phyloP scores from a whole-genome alignment of 2,329 filamentous ascomycete genomes.

The Exophiala aquamarina region DNA sequence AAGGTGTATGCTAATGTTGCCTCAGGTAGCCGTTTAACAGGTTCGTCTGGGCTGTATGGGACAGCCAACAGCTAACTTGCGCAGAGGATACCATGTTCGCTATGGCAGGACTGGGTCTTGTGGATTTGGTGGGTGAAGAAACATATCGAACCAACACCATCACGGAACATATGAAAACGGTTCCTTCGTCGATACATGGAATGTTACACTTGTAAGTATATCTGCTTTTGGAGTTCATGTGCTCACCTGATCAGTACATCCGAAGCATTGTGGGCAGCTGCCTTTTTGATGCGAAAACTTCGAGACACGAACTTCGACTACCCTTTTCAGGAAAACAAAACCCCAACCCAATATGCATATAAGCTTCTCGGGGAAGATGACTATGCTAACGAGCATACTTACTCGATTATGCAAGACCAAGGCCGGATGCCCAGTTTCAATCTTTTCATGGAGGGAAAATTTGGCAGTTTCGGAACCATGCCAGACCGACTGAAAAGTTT shows the following conservation, averaged over 20 bases:
- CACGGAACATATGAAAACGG: conserved; percentile 36
- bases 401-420: conserved; percentile 37
- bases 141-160: conserved; percentile 35
- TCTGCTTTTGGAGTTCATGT: background rate
- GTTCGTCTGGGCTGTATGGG: conserved; percentile 23
- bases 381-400: conserved; percentile 35
- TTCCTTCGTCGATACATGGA: conserved; percentile 38
- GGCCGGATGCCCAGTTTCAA: conserved; percentile 42
- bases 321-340: conserved; percentile 36
- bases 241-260: conserved; percentile 31
- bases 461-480: conserved; percentile 35
- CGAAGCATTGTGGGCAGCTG: conserved; percentile 36
- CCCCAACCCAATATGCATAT: conserved; percentile 37
- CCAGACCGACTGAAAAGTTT: conserved; percentile 33
- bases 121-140: conserved; percentile 35
- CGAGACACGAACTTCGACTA: conserved; percentile 36
- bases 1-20: conserved; percentile 1
- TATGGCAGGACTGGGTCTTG: conserved; percentile 37
- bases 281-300: conserved; percentile 38
- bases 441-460: conserved; percentile 41
- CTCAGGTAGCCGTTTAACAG: conserved; percentile 27
- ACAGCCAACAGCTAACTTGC: conserved; percentile 8
- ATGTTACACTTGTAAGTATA: conserved; percentile 37
- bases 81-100: conserved; percentile 39
- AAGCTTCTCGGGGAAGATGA: conserved; percentile 32